phyloP scores from a whole-genome alignment of 1,284 basidiomycete species.

The Heliocybe sulcata region DNA sequence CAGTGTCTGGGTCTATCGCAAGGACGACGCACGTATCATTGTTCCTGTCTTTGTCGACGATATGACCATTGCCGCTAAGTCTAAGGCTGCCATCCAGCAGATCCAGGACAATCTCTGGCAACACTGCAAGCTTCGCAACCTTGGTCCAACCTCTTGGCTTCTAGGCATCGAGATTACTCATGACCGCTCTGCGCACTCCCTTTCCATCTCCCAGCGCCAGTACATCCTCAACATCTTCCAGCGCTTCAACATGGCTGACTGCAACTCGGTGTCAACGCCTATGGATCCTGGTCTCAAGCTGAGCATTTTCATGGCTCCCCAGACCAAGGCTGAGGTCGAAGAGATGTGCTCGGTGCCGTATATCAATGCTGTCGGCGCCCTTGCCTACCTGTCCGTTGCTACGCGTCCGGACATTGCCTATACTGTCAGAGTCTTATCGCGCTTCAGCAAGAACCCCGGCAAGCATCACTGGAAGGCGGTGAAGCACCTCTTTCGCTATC shows the following conservation, averaged over 20 bases:
- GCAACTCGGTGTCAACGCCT: slow-evolving; percentile 7
- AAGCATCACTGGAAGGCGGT: slow-evolving; percentile 15
- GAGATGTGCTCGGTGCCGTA: slow-evolving; percentile 10
- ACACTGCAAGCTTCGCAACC: slow-evolving; percentile 17
- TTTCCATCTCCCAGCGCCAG: slow-evolving; percentile 15
- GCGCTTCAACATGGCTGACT: slow-evolving; percentile 9
- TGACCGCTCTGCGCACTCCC: slow-evolving; percentile 10
- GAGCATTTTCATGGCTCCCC: not conserved
- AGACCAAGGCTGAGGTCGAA: slow-evolving; percentile 8
- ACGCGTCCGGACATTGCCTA: slow-evolving; percentile 21
- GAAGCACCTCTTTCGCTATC: slow-evolving; percentile 18
- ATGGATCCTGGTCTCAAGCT: slow-evolving; percentile 7
- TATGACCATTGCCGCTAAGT: slow-evolving; percentile 6
- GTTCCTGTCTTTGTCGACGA: slow-evolving; percentile 3
- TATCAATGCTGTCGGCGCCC: slow-evolving; percentile 17
- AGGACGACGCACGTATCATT: not conserved
- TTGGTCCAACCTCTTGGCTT: slow-evolving; percentile 13
- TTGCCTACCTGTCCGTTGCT: slow-evolving; percentile 17
- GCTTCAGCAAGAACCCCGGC: slow-evolving; percentile 17
- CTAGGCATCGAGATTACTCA: slow-evolving; percentile 19
- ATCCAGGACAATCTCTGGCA: slow-evolving; percentile 8
- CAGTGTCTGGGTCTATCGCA: not conserved
- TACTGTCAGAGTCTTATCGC: slow-evolving; percentile 15
- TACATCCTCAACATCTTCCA: slow-evolving; percentile 18
- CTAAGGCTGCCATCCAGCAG: slow-evolving; percentile 4